Evolutionary conservation across 495 filamentous ascomycete genomes (phyloP), one percentile per base, ranked within the genome.

Genomic region (Penicillium antarcticum): DNA sequence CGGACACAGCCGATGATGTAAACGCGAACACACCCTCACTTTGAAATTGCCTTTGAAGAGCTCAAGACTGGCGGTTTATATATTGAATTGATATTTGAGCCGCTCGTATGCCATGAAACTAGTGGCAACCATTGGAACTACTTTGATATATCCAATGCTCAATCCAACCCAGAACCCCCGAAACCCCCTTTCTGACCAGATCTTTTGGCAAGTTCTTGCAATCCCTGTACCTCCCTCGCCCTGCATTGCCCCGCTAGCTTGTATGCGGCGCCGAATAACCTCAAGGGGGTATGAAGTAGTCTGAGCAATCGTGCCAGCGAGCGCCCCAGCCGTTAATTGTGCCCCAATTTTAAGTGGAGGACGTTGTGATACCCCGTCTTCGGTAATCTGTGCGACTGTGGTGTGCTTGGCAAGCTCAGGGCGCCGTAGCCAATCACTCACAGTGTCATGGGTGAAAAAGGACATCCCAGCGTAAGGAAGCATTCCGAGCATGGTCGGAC

Each of bases 401-500:
- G 89, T 91, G 67, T 87, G 86, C 38, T 72, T 62, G 0, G 85
- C 79, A 2, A 92, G 46, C 0, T 56, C 36, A 1, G 83, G 82
- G 21, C 72, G 69, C 0, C 92, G 87, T 35, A 96, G 77, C 21
- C 87, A 58, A 65, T 97, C 92, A 12, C 87, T 82, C 0, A 80
- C 78, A 5, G 85, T 85, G 59, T 97, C 92, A 65, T 97, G 92
- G 0, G 88, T 91, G 23, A 96, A 79, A 72, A 97, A 97, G 13
- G 91, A 95, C 58, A 91, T 83, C 45, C 92, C 92, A 13, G 92
- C 92, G 58, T 97, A 97, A 3, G 92, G 92, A 6, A 97, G 63
- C 89, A 97, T 96, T 31, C 92, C 92, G 36, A 87, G 67, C 9
- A 97, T 61, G 0, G 92, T 96, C 4, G 91, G 85, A 0, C 82